Conservation (phyloP, 805 yeast genomes). For the Candida tibetensis region DNA sequence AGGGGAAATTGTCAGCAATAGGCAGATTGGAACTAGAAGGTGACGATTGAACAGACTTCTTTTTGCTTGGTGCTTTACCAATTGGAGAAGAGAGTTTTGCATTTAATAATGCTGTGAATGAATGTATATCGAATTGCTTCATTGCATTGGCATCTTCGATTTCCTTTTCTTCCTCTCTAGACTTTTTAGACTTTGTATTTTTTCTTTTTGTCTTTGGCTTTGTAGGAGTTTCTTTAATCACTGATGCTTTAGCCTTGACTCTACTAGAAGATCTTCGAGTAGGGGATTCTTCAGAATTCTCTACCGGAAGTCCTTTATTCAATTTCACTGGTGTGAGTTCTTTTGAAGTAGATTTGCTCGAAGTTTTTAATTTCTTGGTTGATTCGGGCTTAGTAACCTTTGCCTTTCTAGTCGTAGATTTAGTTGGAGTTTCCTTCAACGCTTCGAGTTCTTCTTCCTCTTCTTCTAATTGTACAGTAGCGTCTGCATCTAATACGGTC, state of each 20-base stretch:
- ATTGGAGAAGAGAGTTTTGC: conserved; percentile 16
- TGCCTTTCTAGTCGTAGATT: too few species aligned
- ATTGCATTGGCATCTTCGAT: neutral
- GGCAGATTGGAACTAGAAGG: neutral
- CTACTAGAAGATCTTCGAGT: neutral
- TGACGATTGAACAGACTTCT: conserved; percentile 1
- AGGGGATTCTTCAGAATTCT: too few species aligned
- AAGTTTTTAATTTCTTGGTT: too few species aligned
- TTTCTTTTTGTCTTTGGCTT: neutral
- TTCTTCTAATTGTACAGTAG: too few species aligned
- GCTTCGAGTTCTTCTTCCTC: too few species aligned
- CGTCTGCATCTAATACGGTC: too few species aligned
- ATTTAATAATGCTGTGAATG: conserved; percentile 25
- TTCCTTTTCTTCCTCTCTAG: conserved; percentile 4
- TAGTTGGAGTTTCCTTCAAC: too few species aligned
- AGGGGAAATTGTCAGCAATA: neutral
- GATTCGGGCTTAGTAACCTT: too few species aligned
- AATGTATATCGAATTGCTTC: conserved; percentile 22
- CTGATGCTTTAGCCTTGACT: neutral
- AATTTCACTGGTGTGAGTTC: too few species aligned
- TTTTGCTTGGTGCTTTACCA: conserved; percentile 6
- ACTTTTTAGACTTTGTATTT: conserved; percentile 1
- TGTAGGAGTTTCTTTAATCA: neutral
- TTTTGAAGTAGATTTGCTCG: too few species aligned
- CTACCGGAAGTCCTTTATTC: too few species aligned